Evolutionary conservation across 805 yeast genomes (phyloP), one percentile per base, ranked within the genome.

Genomic region (Osmozyma mogii): DNA sequence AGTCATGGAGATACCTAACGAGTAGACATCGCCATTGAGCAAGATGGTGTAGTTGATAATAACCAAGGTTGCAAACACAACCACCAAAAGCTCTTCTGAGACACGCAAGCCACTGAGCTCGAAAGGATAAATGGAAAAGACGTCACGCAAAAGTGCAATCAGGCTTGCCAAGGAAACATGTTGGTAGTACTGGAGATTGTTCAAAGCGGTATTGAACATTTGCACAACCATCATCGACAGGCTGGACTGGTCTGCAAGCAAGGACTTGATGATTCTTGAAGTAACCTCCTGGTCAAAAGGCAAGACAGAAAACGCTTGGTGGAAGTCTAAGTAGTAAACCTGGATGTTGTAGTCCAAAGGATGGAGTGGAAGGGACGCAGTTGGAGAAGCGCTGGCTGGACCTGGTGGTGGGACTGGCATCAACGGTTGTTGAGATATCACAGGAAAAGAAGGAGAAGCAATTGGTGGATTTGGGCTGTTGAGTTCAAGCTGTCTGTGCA

Each of bases 11-110:
- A 9, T 17, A 19, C 22, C 76, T 22, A 75, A 54, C 5, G 82
- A 71, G 43, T 71, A 75, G 20, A 67, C 62, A 30, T 70, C 72
- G 0, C 88, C 87, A 15, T 75, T 68, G 23, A 77, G 55, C 2
- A 76, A 54, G 7, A 77, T 63, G 7, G 74, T 54, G 43, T 75
- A 80, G 44, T 78, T 78, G 17, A 75, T 45, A 7, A 59, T 22
- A 9, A 58, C 37, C 26, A 61, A 45, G 5, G 58, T 35, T 6
- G 52, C 42, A 25, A 59, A 57, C 27, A 52, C 52, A 8, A 58
- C 40, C 1, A 52, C 37, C 7, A 53, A 32, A 3, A 46, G 38
- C 15, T 46, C 43, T 24, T 61, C 64, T 34, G 44, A 45, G 10
- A 49, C 28, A 9, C 32, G 32, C n/a, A 47, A 32, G 5, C 43